phyloP scores from a whole-genome alignment of 1,139 yeast species.

The Suhomyces terraborum region DNA sequence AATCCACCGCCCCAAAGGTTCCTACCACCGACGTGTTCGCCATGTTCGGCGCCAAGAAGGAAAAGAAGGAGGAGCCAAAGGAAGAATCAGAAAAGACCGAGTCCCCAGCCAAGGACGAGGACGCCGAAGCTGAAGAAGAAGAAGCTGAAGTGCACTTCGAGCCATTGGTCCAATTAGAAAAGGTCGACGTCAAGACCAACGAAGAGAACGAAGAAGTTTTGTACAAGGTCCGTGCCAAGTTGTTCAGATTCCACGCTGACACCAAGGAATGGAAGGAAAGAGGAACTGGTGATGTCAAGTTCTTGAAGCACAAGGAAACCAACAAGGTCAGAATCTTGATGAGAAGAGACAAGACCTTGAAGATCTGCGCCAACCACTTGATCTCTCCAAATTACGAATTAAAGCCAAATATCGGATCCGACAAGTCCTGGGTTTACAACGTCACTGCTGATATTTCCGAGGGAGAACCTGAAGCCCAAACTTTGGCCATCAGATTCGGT shows the following conservation, averaged over 20 bases:
- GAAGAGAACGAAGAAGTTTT: slow-evolving; percentile 93
- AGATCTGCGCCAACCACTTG: slow-evolving; percentile 96
- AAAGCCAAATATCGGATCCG: slow-evolving; percentile 93
- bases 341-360: slow-evolving; percentile 98
- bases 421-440: slow-evolving; percentile 96
- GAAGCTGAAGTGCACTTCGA: slow-evolving; percentile 95
- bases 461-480: slow-evolving; percentile 94
- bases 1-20: slow-evolving; percentile 40
- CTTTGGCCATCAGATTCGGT: slow-evolving; percentile 96
- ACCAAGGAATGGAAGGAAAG: slow-evolving; percentile 98
- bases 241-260: slow-evolving; percentile 83
- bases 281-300: slow-evolving; percentile 98
- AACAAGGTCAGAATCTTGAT: slow-evolving; percentile 85
- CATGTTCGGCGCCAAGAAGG: slow-evolving; percentile 86
- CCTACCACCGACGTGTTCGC: slow-evolving; percentile 82
- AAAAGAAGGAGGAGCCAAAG: slow-evolving; percentile 52
- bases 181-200: slow-evolving; percentile 94
- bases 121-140: slow-evolving; percentile 62
- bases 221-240: slow-evolving; percentile 89
- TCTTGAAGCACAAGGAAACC: slow-evolving; percentile 82
- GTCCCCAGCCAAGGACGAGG: slow-evolving; percentile 24
- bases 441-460: slow-evolving; percentile 95
- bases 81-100: slow-evolving; percentile 36
- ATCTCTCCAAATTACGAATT: slow-evolving; percentile 82
- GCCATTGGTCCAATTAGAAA: slow-evolving; percentile 91